Conservation (phyloP, 805 yeast species). For the Suhomyces sp. region DNA sequence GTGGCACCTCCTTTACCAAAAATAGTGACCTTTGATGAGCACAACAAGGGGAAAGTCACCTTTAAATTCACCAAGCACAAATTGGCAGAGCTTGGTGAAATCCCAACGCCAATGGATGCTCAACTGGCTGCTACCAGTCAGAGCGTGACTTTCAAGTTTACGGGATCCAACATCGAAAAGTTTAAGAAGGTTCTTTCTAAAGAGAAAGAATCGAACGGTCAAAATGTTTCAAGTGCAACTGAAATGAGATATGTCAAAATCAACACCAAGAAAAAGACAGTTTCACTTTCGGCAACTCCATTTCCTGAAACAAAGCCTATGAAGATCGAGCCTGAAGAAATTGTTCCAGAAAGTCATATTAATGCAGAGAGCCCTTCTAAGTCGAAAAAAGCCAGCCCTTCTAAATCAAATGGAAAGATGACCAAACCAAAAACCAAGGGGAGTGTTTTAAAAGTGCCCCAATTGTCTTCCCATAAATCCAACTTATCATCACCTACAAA, state of each 20-base stretch:
- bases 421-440: not conserved
- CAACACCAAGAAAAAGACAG: constrained; percentile 27
- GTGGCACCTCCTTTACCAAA: not conserved
- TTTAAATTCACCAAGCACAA: constrained; percentile 12
- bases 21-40: not conserved
- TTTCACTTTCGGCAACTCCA: constrained; percentile 44
- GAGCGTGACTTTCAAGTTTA: constrained; percentile 4
- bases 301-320: constrained; percentile 18
- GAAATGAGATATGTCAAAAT: constrained; percentile 42
- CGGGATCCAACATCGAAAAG: constrained; percentile 7
- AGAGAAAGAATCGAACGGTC: not conserved
- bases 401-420: not conserved
- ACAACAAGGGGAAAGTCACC: constrained; percentile 1
- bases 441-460: not conserved
- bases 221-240: not conserved
- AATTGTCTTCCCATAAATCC: not conserved
- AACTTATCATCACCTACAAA: not conserved
- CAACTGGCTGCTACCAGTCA: not conserved
- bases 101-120: not conserved
- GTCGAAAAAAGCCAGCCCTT: too few species aligned
- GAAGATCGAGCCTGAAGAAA: not conserved
- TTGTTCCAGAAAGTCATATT: not conserved
- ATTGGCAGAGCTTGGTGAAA: constrained; percentile 5
- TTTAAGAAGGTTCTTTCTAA: constrained; percentile 2
- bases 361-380: too few species aligned